These are phyloP conservation scores for Diaporthe caulivora DNA, from an alignment of 2,329 filamentous ascomycete genomes.

Conservation along the genomic window DNA sequence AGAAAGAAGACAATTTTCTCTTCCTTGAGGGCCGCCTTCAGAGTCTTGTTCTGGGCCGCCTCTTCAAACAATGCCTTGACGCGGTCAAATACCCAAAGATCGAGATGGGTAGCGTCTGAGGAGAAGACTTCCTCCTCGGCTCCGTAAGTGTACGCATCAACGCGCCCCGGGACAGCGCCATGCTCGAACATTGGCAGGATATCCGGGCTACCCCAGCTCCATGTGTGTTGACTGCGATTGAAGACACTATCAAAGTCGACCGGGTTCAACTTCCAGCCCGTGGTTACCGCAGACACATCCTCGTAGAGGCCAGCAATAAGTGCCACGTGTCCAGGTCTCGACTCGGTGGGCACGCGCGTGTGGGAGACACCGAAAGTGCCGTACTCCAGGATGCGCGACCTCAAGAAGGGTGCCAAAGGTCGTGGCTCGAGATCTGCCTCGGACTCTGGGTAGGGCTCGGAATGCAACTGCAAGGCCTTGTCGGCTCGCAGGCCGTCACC, in stretches of 20 bases:
- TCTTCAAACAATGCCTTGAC: slow-evolving; percentile 89
- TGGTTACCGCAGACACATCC: slow-evolving; percentile 96
- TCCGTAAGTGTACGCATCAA: slow-evolving; percentile 88
- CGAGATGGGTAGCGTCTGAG: slow-evolving; percentile 81
- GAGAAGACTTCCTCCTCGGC: slow-evolving; percentile 93
- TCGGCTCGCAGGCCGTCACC: slow-evolving; percentile 95
- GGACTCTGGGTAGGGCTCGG: slow-evolving; percentile 81
- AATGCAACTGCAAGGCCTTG: slow-evolving; percentile 95
- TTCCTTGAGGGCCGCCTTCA: slow-evolving; percentile 79
- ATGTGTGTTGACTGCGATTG: slow-evolving; percentile 95
- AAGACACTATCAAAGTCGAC: slow-evolving; percentile 99
- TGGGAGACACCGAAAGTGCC: slow-evolving; percentile 98
- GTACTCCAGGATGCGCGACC: slow-evolving; percentile 87
- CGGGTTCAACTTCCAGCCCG: slow-evolving; percentile 98
- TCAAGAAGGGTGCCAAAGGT: slow-evolving; percentile 89
- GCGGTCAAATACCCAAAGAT: slow-evolving; percentile 95
- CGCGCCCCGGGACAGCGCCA: slow-evolving; percentile 87
- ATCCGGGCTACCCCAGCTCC: slow-evolving; percentile 99
- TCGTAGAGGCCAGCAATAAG: slow-evolving; percentile 97
- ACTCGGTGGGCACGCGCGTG: slow-evolving; percentile 96
- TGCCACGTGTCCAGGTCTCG: slow-evolving; percentile 94
- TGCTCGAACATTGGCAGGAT: slow-evolving; percentile 97
- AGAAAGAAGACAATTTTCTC: slow-evolving; percentile 96
- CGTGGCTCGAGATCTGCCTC: slow-evolving; percentile 77
- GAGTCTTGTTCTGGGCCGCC: slow-evolving; percentile 81